These are phyloP conservation scores for Laburnicola sp. DNA, from an alignment of 2,329 filamentous ascomycete species.

Conservation along the genomic window DNA sequence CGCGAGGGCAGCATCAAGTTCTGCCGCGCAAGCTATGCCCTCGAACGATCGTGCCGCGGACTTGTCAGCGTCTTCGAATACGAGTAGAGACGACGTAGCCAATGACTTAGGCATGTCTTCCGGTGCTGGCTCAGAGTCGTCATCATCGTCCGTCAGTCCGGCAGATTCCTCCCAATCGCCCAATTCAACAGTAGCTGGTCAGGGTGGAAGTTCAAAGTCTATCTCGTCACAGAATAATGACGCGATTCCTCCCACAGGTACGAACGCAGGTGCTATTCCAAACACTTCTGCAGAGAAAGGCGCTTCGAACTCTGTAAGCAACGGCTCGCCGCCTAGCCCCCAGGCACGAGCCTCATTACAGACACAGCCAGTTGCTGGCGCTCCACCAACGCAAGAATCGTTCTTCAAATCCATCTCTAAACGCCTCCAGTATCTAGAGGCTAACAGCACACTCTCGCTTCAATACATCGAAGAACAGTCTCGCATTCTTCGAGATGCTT, in stretches of 20 bases:
- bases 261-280: constrained; percentile 13
- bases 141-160: constrained; percentile 1
- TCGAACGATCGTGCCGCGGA: not conserved
- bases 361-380: constrained; percentile 56
- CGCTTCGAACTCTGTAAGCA: constrained; percentile 23
- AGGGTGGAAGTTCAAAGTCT: constrained; percentile 7
- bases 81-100: not conserved
- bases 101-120: not conserved
- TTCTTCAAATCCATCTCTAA: constrained; percentile 98
- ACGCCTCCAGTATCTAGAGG: constrained; percentile 84
- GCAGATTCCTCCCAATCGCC: constrained; percentile 4
- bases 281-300: constrained; percentile 7
- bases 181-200: constrained; percentile 8
- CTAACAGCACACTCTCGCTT: constrained; percentile 87
- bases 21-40: not conserved
- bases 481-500: constrained; percentile 81
- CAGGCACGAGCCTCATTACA: constrained; percentile 39
- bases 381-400: constrained; percentile 89
- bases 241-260: constrained; percentile 14
- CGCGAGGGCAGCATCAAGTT: not conserved
- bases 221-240: constrained; percentile 13
- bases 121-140: not conserved
- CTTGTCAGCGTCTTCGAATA: not conserved
- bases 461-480: constrained; percentile 98
- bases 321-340: constrained; percentile 19